Percentiles rank a stretch among this genome's conserved stretches.
Conservation (phyloP, 331 rosid species). For the Acacia pycnantha region DNA sequence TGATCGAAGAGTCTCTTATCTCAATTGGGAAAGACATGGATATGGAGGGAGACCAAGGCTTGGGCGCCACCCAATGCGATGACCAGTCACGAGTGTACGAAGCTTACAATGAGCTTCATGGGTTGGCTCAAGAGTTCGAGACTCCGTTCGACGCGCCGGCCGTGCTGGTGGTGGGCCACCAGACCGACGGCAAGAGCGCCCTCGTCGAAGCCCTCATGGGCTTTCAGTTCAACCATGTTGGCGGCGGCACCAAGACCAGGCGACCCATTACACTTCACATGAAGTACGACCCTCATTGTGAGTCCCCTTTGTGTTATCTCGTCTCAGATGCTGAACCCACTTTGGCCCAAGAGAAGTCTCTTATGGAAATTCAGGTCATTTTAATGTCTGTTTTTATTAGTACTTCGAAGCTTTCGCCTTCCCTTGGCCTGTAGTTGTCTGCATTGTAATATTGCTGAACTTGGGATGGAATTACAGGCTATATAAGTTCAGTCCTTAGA, state of each 20-base stretch:
- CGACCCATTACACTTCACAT: constrained; percentile 94
- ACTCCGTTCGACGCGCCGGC: constrained; percentile 98
- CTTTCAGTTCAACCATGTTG: constrained; percentile 97
- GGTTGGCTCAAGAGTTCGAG: constrained; percentile 44
- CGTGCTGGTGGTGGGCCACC: constrained; percentile 89
- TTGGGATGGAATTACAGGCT: neutral
- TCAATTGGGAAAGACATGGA: neutral
- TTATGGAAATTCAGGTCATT: constrained; percentile 68
- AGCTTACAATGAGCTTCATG: constrained; percentile 94
- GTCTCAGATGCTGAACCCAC: constrained; percentile 69
- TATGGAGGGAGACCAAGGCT: constrained; percentile 5
- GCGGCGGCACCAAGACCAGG: constrained; percentile 93
- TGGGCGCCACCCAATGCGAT: constrained; percentile 4
- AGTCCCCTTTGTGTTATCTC: constrained; percentile 70
- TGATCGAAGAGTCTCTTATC: neutral
- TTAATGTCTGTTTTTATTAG: neutral
- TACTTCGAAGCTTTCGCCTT: neutral
- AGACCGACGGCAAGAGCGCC: constrained; percentile 97
- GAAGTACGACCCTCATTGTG: constrained; percentile 78
- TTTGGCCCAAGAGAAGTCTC: constrained; percentile 53
- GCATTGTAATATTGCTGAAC: neutral
- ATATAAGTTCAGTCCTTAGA: neutral
- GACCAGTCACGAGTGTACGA: constrained; percentile 69
- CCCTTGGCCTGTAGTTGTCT: neutral
- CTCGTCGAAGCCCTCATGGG: constrained; percentile 96